Evolutionary conservation across 139 green algal species (phyloP), one percentile per base, ranked within the genome.

Genomic region (Coelastrella sp.): DNA sequence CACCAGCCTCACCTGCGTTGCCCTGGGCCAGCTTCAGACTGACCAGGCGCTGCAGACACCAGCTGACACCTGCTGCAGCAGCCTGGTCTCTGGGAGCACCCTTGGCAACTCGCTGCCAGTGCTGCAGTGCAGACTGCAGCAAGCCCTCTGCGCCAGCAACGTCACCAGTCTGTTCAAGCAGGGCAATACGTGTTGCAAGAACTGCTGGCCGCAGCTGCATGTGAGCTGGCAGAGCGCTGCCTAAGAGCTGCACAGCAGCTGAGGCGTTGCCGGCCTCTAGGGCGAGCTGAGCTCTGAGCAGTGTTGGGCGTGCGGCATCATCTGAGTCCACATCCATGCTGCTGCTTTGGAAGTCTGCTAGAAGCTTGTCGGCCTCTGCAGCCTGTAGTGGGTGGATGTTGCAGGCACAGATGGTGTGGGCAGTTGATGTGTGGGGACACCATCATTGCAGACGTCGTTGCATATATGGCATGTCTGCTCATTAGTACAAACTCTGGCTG

Each of bases 221-320:
- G 60, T 91, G 58, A 22, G 17, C 22, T 12, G 68, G 27, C 84
- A 95, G 84, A 22, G 88, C 66, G 14, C 4, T 80, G 10, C 59
- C 70, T 72, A 95, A 91, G 56, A 90, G 78, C 24, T 63, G 68
- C 68, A 72, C 24, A 9, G 87, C 91, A 5, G 61, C 75, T n/a
- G n/a, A 65, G 8, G 72, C 58, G 24, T 95, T 84, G 56, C 92
- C 93, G 0, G 68, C 63, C 84, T 93, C 91, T 56, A 95, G 84
- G 6, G 93, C 94, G 82, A 97, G 79, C 91, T 98, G 96, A 11
- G 92, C 95, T 5, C 95, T 92, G 91, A 96, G 92, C 25, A 97
- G 92, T 24, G 19, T 35, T 17, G 93, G 87, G 25, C 83, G 82
- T 27, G 94, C 57, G n/a, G 80, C 73, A 7, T 85, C 90, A 24